A percentile compares a stretch with the other conserved stretches of the same genome.
These are phyloP conservation scores for Stenogyne calaminthoides DNA, from an alignment of 305 asterid species.

Conservation along the genomic window DNA sequence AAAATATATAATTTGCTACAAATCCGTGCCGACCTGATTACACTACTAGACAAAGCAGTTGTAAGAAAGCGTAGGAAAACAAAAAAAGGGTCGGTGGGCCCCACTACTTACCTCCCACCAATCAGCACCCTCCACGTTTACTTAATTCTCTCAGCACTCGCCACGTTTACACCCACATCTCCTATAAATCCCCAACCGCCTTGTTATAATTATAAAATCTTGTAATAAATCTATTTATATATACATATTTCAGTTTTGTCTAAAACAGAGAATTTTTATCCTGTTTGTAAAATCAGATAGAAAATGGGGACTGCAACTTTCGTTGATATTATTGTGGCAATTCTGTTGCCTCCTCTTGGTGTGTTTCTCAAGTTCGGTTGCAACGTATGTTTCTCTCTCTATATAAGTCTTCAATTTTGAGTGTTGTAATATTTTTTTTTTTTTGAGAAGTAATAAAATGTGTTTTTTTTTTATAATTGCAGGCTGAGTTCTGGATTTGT, in stretches of 20 bases:
- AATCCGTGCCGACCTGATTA: not conserved
- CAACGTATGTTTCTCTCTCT: conserved; percentile 36
- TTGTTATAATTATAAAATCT: too few relatives aligned
- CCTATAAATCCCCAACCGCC: not conserved
- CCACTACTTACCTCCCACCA: not conserved
- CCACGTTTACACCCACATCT: not conserved
- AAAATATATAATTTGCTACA: not conserved
- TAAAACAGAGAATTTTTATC: not conserved
- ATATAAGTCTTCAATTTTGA: too few relatives aligned
- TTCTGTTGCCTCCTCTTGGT: conserved; percentile 75
- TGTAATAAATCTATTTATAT: too few relatives aligned
- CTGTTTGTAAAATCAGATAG: not conserved
- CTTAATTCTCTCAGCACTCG: not conserved
- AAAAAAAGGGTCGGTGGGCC: not conserved
- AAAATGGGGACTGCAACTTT: conserved; percentile 43
- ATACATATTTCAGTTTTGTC: not conserved
- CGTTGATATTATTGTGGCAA: conserved; percentile 61
- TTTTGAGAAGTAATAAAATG: too few relatives aligned
- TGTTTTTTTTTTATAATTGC: not conserved
- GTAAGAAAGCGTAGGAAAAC: not conserved
- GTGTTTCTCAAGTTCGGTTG: conserved; percentile 74
- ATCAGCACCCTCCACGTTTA: not conserved
- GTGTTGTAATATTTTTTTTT: too few relatives aligned
- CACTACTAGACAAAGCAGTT: not conserved
- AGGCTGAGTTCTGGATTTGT: conserved; percentile 63